These are phyloP conservation scores for Myriosclerotinia duriaeana DNA, from an alignment of 2,329 filamentous ascomycete genomes.

Conservation along the genomic window DNA sequence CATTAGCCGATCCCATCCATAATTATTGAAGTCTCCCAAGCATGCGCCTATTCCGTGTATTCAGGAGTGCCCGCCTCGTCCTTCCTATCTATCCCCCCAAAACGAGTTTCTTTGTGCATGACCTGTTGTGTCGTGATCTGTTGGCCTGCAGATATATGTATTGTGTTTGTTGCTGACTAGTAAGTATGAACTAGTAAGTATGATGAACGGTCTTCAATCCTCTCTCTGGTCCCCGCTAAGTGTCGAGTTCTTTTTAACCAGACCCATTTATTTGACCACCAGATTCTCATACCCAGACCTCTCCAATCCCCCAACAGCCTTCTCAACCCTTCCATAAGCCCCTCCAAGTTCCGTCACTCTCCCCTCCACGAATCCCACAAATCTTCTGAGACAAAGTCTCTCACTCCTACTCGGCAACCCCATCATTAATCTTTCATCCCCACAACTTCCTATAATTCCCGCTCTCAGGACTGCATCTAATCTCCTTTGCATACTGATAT, in stretches of 20 bases:
- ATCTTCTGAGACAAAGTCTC: conserved; percentile 20
- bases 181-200: neutral
- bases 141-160: neutral
- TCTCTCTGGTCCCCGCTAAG: neutral
- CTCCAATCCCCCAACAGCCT: conserved; percentile 14
- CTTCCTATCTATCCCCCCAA: neutral
- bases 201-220: neutral
- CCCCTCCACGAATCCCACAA: conserved; percentile 22
- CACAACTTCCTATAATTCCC: conserved; percentile 17
- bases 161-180: neutral
- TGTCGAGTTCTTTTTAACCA: neutral
- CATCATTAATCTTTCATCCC: conserved; percentile 22
- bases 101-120: neutral
- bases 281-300: conserved; percentile 11
- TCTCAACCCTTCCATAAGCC: conserved; percentile 18
- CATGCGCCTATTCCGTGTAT: conserved; percentile 15
- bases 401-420: conserved; percentile 18
- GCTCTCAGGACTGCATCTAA: conserved; percentile 20
- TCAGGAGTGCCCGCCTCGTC: conserved; percentile 15
- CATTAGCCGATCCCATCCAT: conserved; percentile 11
- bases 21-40: conserved; percentile 6
- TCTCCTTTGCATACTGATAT: conserved; percentile 19
- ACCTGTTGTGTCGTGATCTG: neutral
- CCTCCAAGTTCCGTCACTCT: conserved; percentile 16
- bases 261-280: neutral